These are phyloP conservation scores for Nicotiana otophora DNA, from an alignment of 257 asterid genomes.

Conservation along the genomic window DNA sequence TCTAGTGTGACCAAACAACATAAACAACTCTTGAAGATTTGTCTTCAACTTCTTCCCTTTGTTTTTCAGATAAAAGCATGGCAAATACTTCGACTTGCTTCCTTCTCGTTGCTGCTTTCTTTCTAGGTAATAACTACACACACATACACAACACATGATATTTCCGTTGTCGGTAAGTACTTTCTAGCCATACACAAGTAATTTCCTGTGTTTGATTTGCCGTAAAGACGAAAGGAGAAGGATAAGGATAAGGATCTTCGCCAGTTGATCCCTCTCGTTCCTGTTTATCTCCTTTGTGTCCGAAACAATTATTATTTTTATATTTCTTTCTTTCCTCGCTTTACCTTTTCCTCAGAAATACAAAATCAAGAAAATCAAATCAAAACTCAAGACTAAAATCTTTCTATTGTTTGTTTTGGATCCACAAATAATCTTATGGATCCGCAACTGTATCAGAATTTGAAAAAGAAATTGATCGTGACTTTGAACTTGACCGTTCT, in stretches of 20 bases:
- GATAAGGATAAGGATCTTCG: background rate
- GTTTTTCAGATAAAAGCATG: background rate
- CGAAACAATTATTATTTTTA: background rate
- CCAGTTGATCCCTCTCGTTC: background rate
- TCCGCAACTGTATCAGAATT: constrained; percentile 1
- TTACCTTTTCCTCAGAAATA: background rate
- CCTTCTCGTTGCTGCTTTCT: background rate
- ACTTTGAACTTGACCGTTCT: background rate
- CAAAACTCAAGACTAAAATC: background rate
- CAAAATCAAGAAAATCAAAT: too few species aligned
- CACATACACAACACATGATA: background rate
- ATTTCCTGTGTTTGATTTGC: background rate
- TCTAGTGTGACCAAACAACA: background rate
- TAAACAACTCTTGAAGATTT: background rate
- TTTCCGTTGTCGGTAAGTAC: too few species aligned
- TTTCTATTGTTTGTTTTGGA: background rate
- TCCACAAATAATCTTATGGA: background rate
- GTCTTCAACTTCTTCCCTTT: background rate
- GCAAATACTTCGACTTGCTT: background rate
- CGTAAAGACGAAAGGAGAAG: background rate
- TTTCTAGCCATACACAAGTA: background rate
- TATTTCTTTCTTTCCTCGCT: background rate
- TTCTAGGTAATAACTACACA: background rate
- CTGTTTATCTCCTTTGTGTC: background rate
- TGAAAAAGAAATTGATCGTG: constrained; percentile 6